Percentiles rank a stretch among this genome's conserved stretches.
Evolutionary conservation across 768 basidiomycete genomes (phyloP).

Genomic region (Pluteus cervinus): DNA sequence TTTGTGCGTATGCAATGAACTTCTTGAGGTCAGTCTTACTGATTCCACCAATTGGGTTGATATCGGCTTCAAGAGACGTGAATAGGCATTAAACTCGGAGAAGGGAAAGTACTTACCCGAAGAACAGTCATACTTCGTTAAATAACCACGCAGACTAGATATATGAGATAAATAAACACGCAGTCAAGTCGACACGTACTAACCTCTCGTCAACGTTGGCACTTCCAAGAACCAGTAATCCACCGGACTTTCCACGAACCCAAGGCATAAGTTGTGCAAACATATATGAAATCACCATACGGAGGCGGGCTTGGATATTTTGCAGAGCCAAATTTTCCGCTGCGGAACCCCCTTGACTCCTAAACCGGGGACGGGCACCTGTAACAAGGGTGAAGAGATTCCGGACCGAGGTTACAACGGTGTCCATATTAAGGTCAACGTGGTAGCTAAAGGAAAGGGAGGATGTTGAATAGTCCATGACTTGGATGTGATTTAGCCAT

Average conservation of each 20-base stretch:
- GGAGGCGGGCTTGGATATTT: slow-evolving; percentile 89
- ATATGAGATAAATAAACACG: neutral
- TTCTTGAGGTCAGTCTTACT: slow-evolving; percentile 97
- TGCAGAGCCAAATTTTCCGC: slow-evolving; percentile 96
- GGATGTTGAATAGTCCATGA: neutral
- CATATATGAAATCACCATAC: slow-evolving; percentile 93
- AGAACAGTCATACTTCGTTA: slow-evolving; percentile 98
- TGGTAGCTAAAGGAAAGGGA: slow-evolving; percentile 64
- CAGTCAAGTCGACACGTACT: slow-evolving; percentile 3
- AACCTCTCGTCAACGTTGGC: slow-evolving; percentile 98
- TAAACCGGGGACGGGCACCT: slow-evolving; percentile 54
- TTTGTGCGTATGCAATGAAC: slow-evolving; percentile 83
- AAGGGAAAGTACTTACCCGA: slow-evolving; percentile 44
- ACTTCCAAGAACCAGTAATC: slow-evolving; percentile 91
- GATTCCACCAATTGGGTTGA: slow-evolving; percentile 98
- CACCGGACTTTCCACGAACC: slow-evolving; percentile 79
- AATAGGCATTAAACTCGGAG: neutral
- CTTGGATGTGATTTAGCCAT: slow-evolving; percentile 8
- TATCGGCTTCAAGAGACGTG: slow-evolving; percentile 57
- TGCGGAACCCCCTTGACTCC: slow-evolving; percentile 76
- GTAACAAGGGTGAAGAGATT: slow-evolving; percentile 84
- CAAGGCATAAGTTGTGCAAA: slow-evolving; percentile 95
- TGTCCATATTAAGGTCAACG: slow-evolving; percentile 93
- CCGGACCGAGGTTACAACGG: slow-evolving; percentile 76
- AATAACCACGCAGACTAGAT: slow-evolving; percentile 82